Conservation (phyloP, 371 early-diverging fungal genomes). For the Parasitella parasitica region DNA sequence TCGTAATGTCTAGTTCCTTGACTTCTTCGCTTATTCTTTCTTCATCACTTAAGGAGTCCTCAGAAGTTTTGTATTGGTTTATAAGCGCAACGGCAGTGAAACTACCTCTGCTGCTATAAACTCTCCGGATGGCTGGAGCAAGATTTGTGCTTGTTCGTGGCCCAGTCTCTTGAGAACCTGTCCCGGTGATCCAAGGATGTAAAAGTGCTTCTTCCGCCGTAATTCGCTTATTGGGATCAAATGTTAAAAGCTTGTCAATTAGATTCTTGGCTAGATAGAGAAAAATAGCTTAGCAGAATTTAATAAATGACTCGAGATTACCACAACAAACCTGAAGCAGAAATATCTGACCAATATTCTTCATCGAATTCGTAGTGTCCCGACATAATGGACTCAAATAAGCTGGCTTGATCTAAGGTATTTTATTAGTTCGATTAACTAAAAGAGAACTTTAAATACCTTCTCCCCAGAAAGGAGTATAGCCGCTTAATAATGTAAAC, state of each 20-base stretch:
- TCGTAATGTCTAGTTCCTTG: slow-evolving; percentile 2
- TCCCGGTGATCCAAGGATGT: slow-evolving; percentile 74
- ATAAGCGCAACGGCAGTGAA: slow-evolving; percentile 4
- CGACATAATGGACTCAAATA: slow-evolving; percentile 65
- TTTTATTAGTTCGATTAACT: no score
- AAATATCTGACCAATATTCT: slow-evolving; percentile 79
- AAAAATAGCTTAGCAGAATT: not conserved
- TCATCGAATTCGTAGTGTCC: slow-evolving; percentile 75
- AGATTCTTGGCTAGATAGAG: slow-evolving; percentile 74
- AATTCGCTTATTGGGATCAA: slow-evolving; percentile 69
- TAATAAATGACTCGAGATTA: slow-evolving; percentile 8
- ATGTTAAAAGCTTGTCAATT: slow-evolving; percentile 67
- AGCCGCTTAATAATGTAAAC: slow-evolving; percentile 85
- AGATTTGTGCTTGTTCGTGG: slow-evolving; percentile 30
- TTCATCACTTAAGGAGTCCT: slow-evolving; percentile 11
- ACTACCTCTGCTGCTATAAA: slow-evolving; percentile 18
- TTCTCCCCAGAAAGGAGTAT: slow-evolving; percentile 88
- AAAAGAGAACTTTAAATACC: no score
- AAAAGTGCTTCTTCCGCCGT: slow-evolving; percentile 73
- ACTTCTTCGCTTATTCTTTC: slow-evolving; percentile 15
- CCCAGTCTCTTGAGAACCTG: slow-evolving; percentile 23
- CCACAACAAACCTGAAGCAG: slow-evolving; percentile 48
- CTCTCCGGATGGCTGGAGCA: slow-evolving; percentile 22
- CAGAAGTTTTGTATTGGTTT: not conserved
- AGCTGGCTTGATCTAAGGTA: slow-evolving; percentile 51